phyloP scores from a whole-genome alignment of 1,139 yeast species.

The Yamadazyma pseudoaaseri region DNA sequence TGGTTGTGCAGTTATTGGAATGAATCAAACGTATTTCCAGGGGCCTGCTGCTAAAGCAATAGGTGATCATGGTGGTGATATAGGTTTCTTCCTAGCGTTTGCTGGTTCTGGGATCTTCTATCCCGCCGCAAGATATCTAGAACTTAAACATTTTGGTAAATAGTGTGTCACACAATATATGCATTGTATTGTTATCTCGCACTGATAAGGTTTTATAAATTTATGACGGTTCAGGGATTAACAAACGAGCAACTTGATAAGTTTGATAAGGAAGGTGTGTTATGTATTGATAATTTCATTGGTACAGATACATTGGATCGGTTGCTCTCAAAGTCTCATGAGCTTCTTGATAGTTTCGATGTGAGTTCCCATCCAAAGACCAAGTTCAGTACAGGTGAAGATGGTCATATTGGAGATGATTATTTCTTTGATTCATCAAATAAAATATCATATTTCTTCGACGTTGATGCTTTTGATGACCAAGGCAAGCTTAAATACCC shows the following conservation, averaged over 20 bases:
- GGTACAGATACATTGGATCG: slow-evolving; percentile 33
- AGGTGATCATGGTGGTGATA: slow-evolving; percentile 66
- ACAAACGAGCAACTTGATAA: slow-evolving; percentile 40
- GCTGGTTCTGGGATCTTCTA: slow-evolving; percentile 67
- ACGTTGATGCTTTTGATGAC: slow-evolving; percentile 64
- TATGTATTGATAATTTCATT: slow-evolving; percentile 60
- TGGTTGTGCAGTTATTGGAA: slow-evolving; percentile 77
- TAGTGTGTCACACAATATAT: slow-evolving; percentile 14
- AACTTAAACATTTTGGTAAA: slow-evolving; percentile 54
- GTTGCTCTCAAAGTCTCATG: slow-evolving; percentile 43
- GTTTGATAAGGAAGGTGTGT: slow-evolving; percentile 59
- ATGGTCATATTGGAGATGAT: slow-evolving; percentile 69
- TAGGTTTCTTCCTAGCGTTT: slow-evolving; percentile 81
- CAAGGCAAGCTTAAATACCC: slow-evolving; percentile 51
- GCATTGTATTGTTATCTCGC: not conserved
- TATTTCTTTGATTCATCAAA: slow-evolving; percentile 72
- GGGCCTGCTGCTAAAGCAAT: slow-evolving; percentile 65
- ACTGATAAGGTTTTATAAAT: slow-evolving; percentile 3
- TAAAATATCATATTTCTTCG: slow-evolving; percentile 69
- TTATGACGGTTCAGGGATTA: slow-evolving; percentile 11
- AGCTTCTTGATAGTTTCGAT: slow-evolving; percentile 50
- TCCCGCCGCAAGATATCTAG: slow-evolving; percentile 63
- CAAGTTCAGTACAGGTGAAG: slow-evolving; percentile 64
- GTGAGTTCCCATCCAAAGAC: slow-evolving; percentile 66
- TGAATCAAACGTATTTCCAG: slow-evolving; percentile 76